Conservation (phyloP, 805 yeast species). For the Isabelozyma rhagii region DNA sequence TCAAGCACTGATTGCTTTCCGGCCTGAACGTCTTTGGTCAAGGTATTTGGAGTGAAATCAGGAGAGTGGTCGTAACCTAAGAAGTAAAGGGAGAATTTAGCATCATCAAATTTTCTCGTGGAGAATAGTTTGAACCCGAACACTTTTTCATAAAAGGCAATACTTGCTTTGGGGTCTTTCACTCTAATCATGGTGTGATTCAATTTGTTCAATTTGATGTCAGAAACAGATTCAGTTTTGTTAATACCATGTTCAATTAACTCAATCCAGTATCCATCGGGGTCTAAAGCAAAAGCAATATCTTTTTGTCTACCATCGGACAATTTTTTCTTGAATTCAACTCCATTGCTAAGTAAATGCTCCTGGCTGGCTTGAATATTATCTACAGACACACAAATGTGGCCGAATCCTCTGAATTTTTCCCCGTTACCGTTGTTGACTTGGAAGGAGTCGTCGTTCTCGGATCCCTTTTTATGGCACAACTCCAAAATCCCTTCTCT, state of each 20-base stretch:
- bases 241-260: constrained; percentile 57
- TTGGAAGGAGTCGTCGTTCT: constrained; percentile 51
- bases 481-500: constrained; percentile 77
- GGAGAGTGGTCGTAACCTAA: constrained; percentile 63
- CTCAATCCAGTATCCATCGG: constrained; percentile 97
- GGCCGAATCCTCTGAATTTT: constrained; percentile 91
- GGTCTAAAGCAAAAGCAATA: constrained; percentile 93
- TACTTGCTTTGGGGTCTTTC: constrained; percentile 73
- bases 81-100: constrained; percentile 83
- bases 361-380: constrained; percentile 64
- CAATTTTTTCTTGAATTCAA: constrained; percentile 75
- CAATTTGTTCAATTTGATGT: constrained; percentile 46
- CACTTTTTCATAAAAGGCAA: constrained; percentile 73
- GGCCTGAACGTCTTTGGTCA: constrained; percentile 27
- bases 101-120: constrained; percentile 55
- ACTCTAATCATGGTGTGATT: constrained; percentile 94
- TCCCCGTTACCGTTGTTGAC: constrained; percentile 81
- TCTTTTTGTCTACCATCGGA: constrained; percentile 88
- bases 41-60: constrained; percentile 39
- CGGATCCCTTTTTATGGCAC: constrained; percentile 76
- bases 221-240: constrained; percentile 40
- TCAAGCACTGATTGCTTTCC: constrained; percentile 72
- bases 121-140: constrained; percentile 78
- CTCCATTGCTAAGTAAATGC: constrained; percentile 57
- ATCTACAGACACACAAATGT: constrained; percentile 83